phyloP scores from a whole-genome alignment of 2,329 filamentous ascomycete genomes.

The Cercospora sp. region DNA sequence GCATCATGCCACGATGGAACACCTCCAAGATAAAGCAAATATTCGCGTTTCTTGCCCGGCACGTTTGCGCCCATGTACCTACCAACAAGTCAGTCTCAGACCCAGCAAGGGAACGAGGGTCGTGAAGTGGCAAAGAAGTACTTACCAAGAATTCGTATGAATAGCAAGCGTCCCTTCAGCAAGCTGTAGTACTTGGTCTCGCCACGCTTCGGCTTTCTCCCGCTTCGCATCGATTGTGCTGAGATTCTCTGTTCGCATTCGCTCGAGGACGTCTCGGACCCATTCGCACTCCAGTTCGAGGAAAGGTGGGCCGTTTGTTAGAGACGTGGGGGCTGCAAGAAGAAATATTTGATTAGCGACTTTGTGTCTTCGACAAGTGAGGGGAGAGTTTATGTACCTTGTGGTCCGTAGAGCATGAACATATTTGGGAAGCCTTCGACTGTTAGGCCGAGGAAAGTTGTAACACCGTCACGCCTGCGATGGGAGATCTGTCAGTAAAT shows the following conservation, averaged over 20 bases:
- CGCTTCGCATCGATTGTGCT: constrained; percentile 15
- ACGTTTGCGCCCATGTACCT: background rate
- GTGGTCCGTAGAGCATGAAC: constrained; percentile 33
- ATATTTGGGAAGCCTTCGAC: constrained; percentile 39
- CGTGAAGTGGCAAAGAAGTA: background rate
- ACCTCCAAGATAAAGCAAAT: constrained; percentile 33
- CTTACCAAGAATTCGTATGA: background rate
- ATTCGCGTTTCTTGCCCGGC: constrained; percentile 17
- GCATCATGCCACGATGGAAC: constrained; percentile 12
- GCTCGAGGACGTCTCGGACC: constrained; percentile 47
- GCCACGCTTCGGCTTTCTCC: background rate
- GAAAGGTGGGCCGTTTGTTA: constrained; percentile 48
- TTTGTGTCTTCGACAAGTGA: too few relatives aligned
- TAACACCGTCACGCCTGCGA: constrained; percentile 35
- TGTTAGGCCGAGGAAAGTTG: constrained; percentile 43
- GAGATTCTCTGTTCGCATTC: constrained; percentile 43
- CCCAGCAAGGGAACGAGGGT: too few relatives aligned
- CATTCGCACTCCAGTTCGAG: constrained; percentile 49
- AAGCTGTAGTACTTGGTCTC: background rate
- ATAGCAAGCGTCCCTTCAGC: background rate
- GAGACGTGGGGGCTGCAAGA: constrained; percentile 38
- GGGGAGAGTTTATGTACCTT: background rate
- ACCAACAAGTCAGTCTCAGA: background rate
- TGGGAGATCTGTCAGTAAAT: background rate
- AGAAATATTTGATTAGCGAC: background rate